These are phyloP conservation scores for Stephanodiscus minutulus DNA, from an alignment of 108 stramenopile species.

Conservation along the genomic window DNA sequence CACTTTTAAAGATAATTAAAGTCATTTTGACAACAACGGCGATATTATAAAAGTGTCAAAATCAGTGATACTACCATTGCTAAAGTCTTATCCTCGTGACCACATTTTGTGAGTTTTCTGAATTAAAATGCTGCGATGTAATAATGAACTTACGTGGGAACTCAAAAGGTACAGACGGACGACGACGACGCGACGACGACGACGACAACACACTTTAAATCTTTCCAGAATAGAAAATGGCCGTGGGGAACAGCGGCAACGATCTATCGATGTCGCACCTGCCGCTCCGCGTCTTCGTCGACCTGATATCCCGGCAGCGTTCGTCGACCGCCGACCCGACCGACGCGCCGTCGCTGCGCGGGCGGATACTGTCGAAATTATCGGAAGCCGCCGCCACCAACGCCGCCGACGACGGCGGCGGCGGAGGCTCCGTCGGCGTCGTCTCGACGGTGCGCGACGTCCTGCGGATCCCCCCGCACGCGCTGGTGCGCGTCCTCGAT, in stretches of 20 bases:
- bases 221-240: not conserved
- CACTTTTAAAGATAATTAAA: too few relatives aligned
- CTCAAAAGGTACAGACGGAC: not conserved
- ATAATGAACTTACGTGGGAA: too few relatives aligned
- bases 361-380: slow-evolving; percentile 39
- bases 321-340: not conserved
- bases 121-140: too few relatives aligned
- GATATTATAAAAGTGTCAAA: too few relatives aligned
- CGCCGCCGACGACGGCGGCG: not conserved
- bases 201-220: too few relatives aligned
- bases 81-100: too few relatives aligned
- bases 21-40: too few relatives aligned
- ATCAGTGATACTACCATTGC: too few relatives aligned
- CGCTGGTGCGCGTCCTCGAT: slow-evolving; percentile 63
- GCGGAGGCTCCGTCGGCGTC: not conserved
- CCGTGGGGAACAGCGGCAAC: slow-evolving; percentile 10
- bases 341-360: slow-evolving; percentile 20
- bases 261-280: slow-evolving; percentile 63
- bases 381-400: slow-evolving; percentile 3
- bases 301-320: slow-evolving; percentile 41
- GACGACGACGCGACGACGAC: too few relatives aligned
- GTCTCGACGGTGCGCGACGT: slow-evolving; percentile 66
- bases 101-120: too few relatives aligned
- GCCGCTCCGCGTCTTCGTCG: slow-evolving; percentile 63
- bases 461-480: slow-evolving; percentile 41